phyloP scores from a whole-genome alignment of 1,139 yeast species.

The Geotrichum fermentans region DNA sequence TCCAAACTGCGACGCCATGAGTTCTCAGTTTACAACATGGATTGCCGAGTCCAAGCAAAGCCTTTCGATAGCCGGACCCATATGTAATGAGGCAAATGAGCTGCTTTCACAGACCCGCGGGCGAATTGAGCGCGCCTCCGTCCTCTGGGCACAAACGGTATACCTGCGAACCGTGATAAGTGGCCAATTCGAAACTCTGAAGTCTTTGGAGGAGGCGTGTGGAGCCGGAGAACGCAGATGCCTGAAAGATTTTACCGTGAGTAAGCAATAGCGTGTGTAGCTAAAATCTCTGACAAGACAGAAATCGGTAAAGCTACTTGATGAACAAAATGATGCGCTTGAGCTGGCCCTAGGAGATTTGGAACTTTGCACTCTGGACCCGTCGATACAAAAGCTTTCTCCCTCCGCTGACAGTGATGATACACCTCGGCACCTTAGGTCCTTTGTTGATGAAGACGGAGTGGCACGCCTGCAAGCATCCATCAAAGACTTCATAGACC shows the following conservation, averaged over 20 bases:
- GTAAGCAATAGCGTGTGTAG: constrained; percentile 19
- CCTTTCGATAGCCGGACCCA: constrained; percentile 37
- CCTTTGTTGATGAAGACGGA: constrained; percentile 45
- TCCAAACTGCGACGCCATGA: too few relatives aligned
- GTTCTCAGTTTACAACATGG: constrained; percentile 24
- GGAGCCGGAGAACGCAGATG: constrained; percentile 21
- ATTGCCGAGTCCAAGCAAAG: constrained; percentile 36
- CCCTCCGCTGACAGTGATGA: not conserved
- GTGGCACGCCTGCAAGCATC: constrained; percentile 34
- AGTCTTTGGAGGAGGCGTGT: constrained; percentile 23
- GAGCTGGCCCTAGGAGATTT: constrained; percentile 34
- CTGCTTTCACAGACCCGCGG: constrained; percentile 30
- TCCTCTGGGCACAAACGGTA: constrained; percentile 36
- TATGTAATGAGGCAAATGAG: constrained; percentile 37
- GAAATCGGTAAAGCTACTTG: constrained; percentile 27
- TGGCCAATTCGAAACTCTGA: constrained; percentile 32
- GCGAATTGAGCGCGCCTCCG: constrained; percentile 34
- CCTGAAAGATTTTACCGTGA: constrained; percentile 24
- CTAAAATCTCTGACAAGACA: constrained; percentile 21
- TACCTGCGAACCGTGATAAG: constrained; percentile 33
- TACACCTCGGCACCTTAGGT: constrained; percentile 28
- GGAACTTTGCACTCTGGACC: constrained; percentile 33
- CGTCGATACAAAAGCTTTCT: constrained; percentile 24
- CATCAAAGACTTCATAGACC: constrained; percentile 33
- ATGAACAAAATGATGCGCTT: constrained; percentile 33